phyloP scores from a whole-genome alignment of 495 filamentous ascomycete species.

The Daldinia decipiens region DNA sequence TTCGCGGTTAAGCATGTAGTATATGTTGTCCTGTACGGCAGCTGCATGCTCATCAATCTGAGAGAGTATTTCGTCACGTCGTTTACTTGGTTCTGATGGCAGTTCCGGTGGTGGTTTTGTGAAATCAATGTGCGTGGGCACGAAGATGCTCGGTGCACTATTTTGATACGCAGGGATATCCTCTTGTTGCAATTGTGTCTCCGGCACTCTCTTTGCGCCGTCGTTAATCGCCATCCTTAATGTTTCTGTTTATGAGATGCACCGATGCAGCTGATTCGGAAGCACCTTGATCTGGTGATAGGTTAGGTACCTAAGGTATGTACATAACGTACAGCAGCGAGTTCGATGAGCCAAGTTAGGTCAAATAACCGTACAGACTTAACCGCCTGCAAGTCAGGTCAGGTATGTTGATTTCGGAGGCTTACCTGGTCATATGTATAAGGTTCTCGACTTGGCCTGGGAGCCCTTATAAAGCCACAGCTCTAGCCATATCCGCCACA shows the following conservation, averaged over 20 bases:
- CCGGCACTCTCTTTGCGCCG: neutral
- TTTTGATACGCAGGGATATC: conserved; percentile 49
- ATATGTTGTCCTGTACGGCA: conserved; percentile 55
- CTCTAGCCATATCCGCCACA: too few species aligned
- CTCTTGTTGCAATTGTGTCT: conserved; percentile 18
- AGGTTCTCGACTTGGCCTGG: too few species aligned
- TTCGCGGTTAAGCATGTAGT: conserved; percentile 54
- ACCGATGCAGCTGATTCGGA: neutral
- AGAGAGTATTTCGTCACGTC: conserved; percentile 50
- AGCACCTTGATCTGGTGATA: too few species aligned
- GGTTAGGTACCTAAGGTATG: too few species aligned
- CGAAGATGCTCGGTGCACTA: conserved; percentile 56
- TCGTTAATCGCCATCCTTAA: conserved; percentile 7
- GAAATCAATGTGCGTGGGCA: conserved; percentile 52
- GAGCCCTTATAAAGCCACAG: too few species aligned
- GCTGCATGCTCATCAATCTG: conserved; percentile 56
- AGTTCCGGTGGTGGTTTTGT: conserved; percentile 39
- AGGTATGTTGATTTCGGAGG: too few species aligned
- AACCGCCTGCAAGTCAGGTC: too few species aligned
- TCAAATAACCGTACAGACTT: too few species aligned
- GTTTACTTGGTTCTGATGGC: conserved; percentile 46
- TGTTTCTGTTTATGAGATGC: conserved; percentile 4
- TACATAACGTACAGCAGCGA: too few species aligned
- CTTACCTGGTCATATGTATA: too few species aligned
- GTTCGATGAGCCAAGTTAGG: too few species aligned